A percentile compares a stretch with the other conserved stretches of the same genome.
Evolutionary conservation across 2,329 filamentous ascomycete genomes (phyloP).

Genomic region (Calonectria pseudoturangicola): DNA sequence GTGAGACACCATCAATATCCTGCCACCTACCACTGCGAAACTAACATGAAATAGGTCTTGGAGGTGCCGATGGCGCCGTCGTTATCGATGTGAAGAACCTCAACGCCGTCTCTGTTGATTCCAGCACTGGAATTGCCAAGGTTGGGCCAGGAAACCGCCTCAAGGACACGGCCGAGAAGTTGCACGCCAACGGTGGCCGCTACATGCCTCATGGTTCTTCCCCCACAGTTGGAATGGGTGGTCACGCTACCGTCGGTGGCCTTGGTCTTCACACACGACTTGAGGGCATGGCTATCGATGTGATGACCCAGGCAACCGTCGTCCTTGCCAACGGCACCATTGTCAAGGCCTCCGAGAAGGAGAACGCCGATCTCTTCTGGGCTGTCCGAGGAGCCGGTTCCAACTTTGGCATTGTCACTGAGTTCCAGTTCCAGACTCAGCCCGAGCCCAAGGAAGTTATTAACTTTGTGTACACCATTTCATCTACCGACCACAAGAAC

Average conservation of each 20-base stretch:
- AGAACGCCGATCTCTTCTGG: conserved; percentile 22
- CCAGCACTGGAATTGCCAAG: conserved; percentile 18
- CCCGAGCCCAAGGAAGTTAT: conserved; percentile 18
- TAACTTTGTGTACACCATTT: conserved; percentile 5
- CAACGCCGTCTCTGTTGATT: conserved; percentile 10
- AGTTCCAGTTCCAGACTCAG: conserved; percentile 31
- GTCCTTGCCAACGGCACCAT: conserved; percentile 20
- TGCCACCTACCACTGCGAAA: accelerated
- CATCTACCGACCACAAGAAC: neutral
- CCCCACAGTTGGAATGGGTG: conserved; percentile 31
- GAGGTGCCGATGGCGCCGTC: conserved; percentile 2
- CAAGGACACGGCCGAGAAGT: neutral
- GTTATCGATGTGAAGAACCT: conserved; percentile 16
- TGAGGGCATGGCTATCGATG: conserved; percentile 25
- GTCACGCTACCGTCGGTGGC: conserved; percentile 32
- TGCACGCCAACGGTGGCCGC: conserved; percentile 13
- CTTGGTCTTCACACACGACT: conserved; percentile 24
- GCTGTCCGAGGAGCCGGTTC: conserved; percentile 17
- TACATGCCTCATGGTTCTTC: conserved; percentile 39
- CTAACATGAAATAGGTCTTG: conserved; percentile 9
- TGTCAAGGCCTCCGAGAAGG: neutral
- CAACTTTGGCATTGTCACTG: conserved; percentile 20
- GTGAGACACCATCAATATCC: neutral
- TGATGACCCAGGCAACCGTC: conserved; percentile 7
- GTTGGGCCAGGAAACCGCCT: conserved; percentile 13